phyloP scores from a whole-genome alignment of 208 protist genomes.

The Crithidia bombi region DNA sequence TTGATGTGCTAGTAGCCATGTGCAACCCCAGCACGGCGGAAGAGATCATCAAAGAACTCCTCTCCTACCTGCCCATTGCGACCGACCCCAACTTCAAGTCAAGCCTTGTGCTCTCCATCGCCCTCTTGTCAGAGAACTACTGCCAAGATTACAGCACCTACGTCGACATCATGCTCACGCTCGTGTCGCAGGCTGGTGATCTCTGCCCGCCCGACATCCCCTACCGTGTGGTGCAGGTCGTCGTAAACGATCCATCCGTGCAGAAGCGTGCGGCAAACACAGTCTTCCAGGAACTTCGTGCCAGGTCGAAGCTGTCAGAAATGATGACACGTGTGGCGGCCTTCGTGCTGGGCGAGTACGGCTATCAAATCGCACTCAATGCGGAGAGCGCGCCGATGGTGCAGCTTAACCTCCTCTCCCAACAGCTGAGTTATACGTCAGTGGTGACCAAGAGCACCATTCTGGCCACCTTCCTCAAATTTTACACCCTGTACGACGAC shows the following conservation, averaged over 20 bases:
- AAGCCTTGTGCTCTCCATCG: constrained; percentile 96
- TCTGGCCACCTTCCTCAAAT: constrained; percentile 95
- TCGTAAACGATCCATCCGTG: constrained; percentile 96
- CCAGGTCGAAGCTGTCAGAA: constrained; percentile 43
- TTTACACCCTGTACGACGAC: constrained; percentile 95
- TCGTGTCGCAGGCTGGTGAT: constrained; percentile 97
- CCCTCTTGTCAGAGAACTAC: constrained; percentile 96
- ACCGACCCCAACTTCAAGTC: constrained; percentile 92
- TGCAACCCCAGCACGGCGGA: constrained; percentile 93
- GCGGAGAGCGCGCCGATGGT: constrained; percentile 67
- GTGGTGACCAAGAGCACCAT: constrained; percentile 90
- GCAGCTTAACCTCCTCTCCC: constrained; percentile 89
- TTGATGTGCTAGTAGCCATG: constrained; percentile 98
- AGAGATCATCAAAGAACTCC: constrained; percentile 94
- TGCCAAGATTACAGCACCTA: constrained; percentile 91
- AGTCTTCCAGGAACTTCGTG: constrained; percentile 61
- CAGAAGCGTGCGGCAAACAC: constrained; percentile 95
- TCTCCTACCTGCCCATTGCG: constrained; percentile 89
- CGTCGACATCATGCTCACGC: constrained; percentile 96
- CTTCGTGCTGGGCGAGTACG: constrained; percentile 98
- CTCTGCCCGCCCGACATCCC: constrained; percentile 94
- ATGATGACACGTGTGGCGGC: constrained; percentile 74
- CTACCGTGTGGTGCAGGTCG: constrained; percentile 93
- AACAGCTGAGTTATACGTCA: constrained; percentile 69
- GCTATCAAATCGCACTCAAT: constrained; percentile 96